Evolutionary conservation across 1,139 yeast genomes (phyloP).

Genomic region (Candida sanyaensis): DNA sequence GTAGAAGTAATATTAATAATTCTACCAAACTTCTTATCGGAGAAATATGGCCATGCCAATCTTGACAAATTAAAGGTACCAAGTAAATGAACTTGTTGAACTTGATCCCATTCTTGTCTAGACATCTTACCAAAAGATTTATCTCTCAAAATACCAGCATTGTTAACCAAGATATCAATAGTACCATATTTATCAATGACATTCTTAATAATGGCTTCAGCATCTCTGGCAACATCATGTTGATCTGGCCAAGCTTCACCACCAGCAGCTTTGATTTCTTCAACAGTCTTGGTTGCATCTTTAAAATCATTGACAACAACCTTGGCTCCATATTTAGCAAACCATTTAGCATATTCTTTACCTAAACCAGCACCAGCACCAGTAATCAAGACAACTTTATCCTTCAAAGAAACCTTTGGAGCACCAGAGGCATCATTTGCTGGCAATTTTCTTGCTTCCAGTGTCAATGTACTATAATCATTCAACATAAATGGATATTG

Average conservation of each 20-base stretch:
- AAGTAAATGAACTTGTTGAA: slow-evolving; percentile 76
- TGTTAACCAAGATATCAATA: slow-evolving; percentile 84
- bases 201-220: slow-evolving; percentile 75
- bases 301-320: slow-evolving; percentile 92
- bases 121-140: slow-evolving; percentile 84
- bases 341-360: slow-evolving; percentile 79
- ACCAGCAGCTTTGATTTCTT: slow-evolving; percentile 76
- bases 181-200: slow-evolving; percentile 80
- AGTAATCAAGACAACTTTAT: slow-evolving; percentile 86
- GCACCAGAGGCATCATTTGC: slow-evolving; percentile 56
- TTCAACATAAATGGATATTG: slow-evolving; percentile 68
- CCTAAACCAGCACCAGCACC: slow-evolving; percentile 98
- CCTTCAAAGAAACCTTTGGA: slow-evolving; percentile 62
- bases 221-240: slow-evolving; percentile 79
- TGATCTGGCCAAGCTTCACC: slow-evolving; percentile 82
- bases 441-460: slow-evolving; percentile 54
- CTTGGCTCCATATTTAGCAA: slow-evolving; percentile 92
- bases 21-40: slow-evolving; percentile 76
- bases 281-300: slow-evolving; percentile 72
- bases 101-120: slow-evolving; percentile 81
- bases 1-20: slow-evolving; percentile 91
- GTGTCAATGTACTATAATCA: slow-evolving; percentile 58
- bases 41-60: slow-evolving; percentile 91
- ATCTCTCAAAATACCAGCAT: slow-evolving; percentile 95
- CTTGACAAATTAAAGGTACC: slow-evolving; percentile 85